Percentiles rank a stretch among this genome's conserved stretches.
These are phyloP conservation scores for Paraconiothyrium brasiliense DNA, from an alignment of 2,329 filamentous ascomycete species.

Conservation along the genomic window DNA sequence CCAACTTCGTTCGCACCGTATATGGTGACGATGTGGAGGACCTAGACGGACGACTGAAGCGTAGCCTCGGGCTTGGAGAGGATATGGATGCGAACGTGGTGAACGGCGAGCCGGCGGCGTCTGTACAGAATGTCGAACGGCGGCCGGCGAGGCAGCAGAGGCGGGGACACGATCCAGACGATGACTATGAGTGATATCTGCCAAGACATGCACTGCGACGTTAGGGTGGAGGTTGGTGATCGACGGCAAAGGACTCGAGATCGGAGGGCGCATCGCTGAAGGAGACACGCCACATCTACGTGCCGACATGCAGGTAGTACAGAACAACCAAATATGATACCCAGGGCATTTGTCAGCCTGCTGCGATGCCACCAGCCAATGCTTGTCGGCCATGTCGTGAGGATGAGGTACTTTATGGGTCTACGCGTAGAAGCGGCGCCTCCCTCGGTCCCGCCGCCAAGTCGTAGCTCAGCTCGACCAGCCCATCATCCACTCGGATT, in stretches of 20 bases:
- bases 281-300: not conserved
- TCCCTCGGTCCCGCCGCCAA: slow-evolving; percentile 12
- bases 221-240: not conserved
- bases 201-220: not conserved
- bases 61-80: slow-evolving; percentile 44
- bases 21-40: slow-evolving; percentile 55
- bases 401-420: not conserved
- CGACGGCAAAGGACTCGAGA: not conserved
- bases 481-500: slow-evolving; percentile 7
- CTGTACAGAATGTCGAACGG: slow-evolving; percentile 6
- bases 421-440: not conserved
- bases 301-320: not conserved
- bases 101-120: not conserved
- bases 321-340: slow-evolving; percentile 2
- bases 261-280: not conserved
- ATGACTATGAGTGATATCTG: not conserved
- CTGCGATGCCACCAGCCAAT: slow-evolving; percentile 1
- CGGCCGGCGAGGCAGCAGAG: slow-evolving; percentile 15
- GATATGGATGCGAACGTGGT: slow-evolving; percentile 16
- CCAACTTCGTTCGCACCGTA: slow-evolving; percentile 70
- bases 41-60: slow-evolving; percentile 43
- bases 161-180: slow-evolving; percentile 13
- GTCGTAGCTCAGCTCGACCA: not conserved
- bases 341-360: slow-evolving; percentile 10
- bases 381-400: not conserved